Evolutionary conservation across 129 eudicot species (phyloP).

Genomic region (Dittrichia graveolens): DNA sequence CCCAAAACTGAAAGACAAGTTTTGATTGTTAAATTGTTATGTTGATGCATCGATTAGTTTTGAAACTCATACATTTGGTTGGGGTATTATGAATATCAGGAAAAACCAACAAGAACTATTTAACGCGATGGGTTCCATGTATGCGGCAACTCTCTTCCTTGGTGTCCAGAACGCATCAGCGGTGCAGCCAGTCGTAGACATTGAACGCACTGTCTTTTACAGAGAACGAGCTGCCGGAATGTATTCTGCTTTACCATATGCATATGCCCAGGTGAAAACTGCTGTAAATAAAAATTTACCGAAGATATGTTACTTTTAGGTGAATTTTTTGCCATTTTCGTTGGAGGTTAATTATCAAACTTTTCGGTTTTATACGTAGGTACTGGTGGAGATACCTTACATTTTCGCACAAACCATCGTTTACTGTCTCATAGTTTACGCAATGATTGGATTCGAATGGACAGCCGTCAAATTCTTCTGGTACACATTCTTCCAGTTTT

Average conservation of each 20-base stretch:
- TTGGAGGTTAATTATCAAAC: neutral
- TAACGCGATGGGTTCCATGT: slow-evolving; percentile 55
- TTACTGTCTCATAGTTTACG: slow-evolving; percentile 39
- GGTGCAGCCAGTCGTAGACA: slow-evolving; percentile 53
- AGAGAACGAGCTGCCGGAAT: slow-evolving; percentile 62
- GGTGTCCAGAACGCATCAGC: slow-evolving; percentile 44
- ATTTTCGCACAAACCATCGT: slow-evolving; percentile 31
- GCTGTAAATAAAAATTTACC: too few species aligned
- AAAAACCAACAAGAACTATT: slow-evolving; percentile 27
- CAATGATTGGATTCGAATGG: slow-evolving; percentile 58
- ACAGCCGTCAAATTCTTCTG: slow-evolving; percentile 41
- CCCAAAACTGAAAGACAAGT: neutral
- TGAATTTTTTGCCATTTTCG: neutral
- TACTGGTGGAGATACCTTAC: slow-evolving; percentile 49
- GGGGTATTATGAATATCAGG: slow-evolving; percentile 19
- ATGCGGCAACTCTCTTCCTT: slow-evolving; percentile 41
- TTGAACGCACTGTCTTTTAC: slow-evolving; percentile 56
- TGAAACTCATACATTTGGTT: neutral
- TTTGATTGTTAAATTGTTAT: neutral
- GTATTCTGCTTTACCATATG: slow-evolving; percentile 55
- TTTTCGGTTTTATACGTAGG: slow-evolving; percentile 22
- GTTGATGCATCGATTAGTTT: neutral
- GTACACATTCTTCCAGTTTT: slow-evolving; percentile 42
- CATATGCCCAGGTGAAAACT: slow-evolving; percentile 46
- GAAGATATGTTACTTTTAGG: neutral